These are phyloP conservation scores for Cladosporium velox DNA, from an alignment of 2,329 filamentous ascomycete genomes.

Conservation along the genomic window DNA sequence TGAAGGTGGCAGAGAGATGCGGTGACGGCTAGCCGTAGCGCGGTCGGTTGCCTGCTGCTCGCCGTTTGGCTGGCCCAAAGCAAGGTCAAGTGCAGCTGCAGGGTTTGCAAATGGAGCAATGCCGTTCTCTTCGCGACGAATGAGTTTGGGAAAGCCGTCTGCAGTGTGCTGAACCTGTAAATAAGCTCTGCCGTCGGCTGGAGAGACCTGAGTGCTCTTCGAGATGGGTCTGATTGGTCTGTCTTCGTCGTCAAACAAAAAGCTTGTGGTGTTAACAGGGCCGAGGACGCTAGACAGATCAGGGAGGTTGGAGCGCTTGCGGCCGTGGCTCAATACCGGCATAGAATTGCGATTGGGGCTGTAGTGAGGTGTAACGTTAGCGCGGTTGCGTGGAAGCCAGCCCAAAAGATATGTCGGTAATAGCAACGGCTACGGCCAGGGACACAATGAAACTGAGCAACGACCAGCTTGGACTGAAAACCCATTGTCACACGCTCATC, in stretches of 20 bases:
- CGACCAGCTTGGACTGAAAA: neutral
- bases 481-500: slow-evolving; percentile 4
- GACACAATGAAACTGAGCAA: neutral
- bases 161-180: slow-evolving; percentile 72
- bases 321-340: slow-evolving; percentile 75
- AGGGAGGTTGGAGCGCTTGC: slow-evolving; percentile 60
- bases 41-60: slow-evolving; percentile 65
- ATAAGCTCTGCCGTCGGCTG: slow-evolving; percentile 68
- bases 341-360: slow-evolving; percentile 91
- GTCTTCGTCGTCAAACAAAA: slow-evolving; percentile 75
- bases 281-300: slow-evolving; percentile 62
- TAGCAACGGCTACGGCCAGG: neutral
- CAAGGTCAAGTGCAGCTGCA: slow-evolving; percentile 73
- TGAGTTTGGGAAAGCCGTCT: slow-evolving; percentile 84
- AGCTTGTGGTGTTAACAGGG: slow-evolving; percentile 80
- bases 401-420: neutral
- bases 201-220: slow-evolving; percentile 47
- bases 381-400: neutral
- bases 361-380: neutral
- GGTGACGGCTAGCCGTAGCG: slow-evolving; percentile 50
- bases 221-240: slow-evolving; percentile 44
- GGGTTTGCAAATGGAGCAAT: slow-evolving; percentile 76
- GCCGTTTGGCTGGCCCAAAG: slow-evolving; percentile 64
- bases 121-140: slow-evolving; percentile 62
- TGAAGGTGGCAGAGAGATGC: slow-evolving; percentile 42